A percentile compares a stretch with the other conserved stretches of the same genome.
Evolutionary conservation across 1,284 basidiomycete genomes (phyloP).

Genomic region (Rhodotorula sp.): DNA sequence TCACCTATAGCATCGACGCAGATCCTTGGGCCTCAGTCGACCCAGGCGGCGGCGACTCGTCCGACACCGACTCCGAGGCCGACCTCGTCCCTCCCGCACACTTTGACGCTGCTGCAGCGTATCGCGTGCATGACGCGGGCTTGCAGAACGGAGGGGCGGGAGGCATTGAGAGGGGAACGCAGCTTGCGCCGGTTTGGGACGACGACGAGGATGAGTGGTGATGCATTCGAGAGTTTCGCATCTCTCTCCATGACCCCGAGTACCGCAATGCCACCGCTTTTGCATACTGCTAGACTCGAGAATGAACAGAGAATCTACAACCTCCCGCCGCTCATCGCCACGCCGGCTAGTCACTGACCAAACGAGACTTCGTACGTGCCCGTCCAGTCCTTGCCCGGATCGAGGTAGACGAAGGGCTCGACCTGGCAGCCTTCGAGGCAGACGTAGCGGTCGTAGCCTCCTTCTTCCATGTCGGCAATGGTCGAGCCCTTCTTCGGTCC

Average conservation of each 20-base stretch:
- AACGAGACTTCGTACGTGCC: slow-evolving; percentile 29
- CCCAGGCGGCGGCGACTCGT: neutral
- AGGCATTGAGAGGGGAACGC: neutral
- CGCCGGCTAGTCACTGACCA: slow-evolving; percentile 14
- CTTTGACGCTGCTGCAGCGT: neutral
- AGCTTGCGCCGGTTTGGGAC: neutral
- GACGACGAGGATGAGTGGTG: slow-evolving; percentile 3
- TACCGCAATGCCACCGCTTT: neutral
- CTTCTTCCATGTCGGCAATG: slow-evolving; percentile 49
- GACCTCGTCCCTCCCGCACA: neutral
- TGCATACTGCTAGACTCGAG: neutral
- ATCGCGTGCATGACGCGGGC: neutral
- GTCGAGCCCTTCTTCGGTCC: slow-evolving; percentile 45
- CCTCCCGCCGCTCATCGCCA: neutral
- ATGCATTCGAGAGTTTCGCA: too few species aligned
- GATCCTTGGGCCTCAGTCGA: neutral
- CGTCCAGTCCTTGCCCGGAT: slow-evolving; percentile 44
- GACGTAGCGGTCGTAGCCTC: slow-evolving; percentile 48
- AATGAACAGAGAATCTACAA: neutral
- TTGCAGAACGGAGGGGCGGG: neutral
- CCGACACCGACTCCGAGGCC: neutral
- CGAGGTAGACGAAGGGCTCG: slow-evolving; percentile 44
- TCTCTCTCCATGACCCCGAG: neutral
- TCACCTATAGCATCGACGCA: neutral
- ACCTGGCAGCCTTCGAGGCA: slow-evolving; percentile 48